These are phyloP conservation scores for Pseudogymnoascus sp. DNA, from an alignment of 2,329 filamentous ascomycete species.

Conservation along the genomic window DNA sequence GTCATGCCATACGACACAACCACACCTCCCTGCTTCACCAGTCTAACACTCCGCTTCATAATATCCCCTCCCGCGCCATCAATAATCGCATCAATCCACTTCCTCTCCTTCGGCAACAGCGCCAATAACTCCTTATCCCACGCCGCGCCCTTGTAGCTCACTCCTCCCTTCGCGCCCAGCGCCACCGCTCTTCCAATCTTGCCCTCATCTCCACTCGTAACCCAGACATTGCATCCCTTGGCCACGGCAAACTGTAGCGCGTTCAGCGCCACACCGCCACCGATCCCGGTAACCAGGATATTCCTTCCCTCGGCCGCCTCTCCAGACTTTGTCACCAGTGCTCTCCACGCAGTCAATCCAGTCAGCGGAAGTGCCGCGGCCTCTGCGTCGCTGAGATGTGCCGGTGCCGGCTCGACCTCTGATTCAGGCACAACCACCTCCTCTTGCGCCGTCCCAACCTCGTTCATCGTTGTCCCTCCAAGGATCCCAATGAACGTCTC, in stretches of 20 bases:
- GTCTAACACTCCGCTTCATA: constrained; percentile 34
- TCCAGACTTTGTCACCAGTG: constrained; percentile 69
- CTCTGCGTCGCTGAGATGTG: constrained; percentile 63
- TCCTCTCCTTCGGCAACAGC: constrained; percentile 56
- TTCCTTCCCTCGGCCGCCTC: constrained; percentile 60
- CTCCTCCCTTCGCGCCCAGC: constrained; percentile 74
- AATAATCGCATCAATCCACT: constrained; percentile 72
- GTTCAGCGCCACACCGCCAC: constrained; percentile 82
- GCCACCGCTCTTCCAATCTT: constrained; percentile 64
- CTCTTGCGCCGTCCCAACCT: constrained; percentile 67
- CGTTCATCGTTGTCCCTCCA: constrained; percentile 58
- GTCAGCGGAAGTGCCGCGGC: constrained; percentile 79
- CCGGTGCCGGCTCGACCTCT: constrained; percentile 70
- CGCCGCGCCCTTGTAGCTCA: constrained; percentile 66
- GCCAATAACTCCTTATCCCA: constrained; percentile 73
- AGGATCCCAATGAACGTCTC: constrained; percentile 61
- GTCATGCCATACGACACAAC: constrained; percentile 92
- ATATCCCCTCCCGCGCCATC: constrained; percentile 88
- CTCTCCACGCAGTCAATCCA: constrained; percentile 82
- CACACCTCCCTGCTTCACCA: constrained; percentile 60
- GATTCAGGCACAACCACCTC: constrained; percentile 58
- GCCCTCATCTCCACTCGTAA: constrained; percentile 49
- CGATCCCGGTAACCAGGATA: constrained; percentile 82
- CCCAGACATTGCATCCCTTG: constrained; percentile 40
- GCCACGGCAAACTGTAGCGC: constrained; percentile 72